Conservation (phyloP, 73 alveolate genomes). For the Symbiodinium pilosum region DNA sequence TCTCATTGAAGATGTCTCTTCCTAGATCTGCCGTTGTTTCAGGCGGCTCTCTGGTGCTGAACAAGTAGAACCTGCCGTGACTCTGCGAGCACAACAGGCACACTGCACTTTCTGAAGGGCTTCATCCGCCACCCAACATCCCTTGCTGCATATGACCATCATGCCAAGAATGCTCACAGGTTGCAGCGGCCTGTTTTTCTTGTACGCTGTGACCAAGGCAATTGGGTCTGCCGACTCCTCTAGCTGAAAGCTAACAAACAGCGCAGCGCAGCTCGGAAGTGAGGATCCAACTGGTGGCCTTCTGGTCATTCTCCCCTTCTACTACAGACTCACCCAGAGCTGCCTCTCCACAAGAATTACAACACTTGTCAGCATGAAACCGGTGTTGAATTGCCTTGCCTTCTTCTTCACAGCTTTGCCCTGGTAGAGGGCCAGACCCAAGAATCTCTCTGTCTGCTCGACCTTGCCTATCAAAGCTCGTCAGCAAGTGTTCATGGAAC, state of each 20-base stretch:
- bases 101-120: no score
- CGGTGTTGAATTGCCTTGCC: no score
- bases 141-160: neutral
- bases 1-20: conserved; percentile 96
- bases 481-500: no score
- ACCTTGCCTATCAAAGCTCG: conserved; percentile 93
- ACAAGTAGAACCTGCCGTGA: conserved; percentile 94
- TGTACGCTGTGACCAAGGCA: conserved; percentile 96
- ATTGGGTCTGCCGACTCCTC: conserved; percentile 97
- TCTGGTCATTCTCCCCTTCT: conserved; percentile 95
- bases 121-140: neutral
- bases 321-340: conserved; percentile 96
- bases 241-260: neutral
- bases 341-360: conserved; percentile 1
- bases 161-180: no score
- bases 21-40: conserved; percentile 61
- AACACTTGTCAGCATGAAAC: neutral
- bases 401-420: conserved; percentile 97
- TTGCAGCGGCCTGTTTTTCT: conserved; percentile 95
- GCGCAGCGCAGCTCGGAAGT: neutral
- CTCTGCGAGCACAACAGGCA: no score
- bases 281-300: neutral
- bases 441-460: conserved; percentile 97
- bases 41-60: conserved; percentile 96
- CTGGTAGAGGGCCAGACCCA: conserved; percentile 96